Base-by-base conservation (phyloP, 2,329 filamentous ascomycete genomes). In the Coniella lustricola region DNA sequence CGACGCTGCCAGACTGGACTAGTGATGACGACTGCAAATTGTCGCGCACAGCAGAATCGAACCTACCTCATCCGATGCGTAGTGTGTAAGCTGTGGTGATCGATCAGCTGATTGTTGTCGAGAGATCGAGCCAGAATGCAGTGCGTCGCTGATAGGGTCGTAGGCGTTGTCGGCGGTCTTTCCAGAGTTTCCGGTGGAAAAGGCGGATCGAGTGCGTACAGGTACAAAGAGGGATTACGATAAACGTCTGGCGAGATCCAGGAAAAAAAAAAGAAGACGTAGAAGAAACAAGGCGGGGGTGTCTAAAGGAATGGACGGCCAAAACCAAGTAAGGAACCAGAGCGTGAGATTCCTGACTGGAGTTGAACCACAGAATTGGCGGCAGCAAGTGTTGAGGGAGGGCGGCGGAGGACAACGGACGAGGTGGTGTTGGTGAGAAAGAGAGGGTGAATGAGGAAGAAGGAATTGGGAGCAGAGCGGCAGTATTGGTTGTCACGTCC, bases 291-390 rank as follows among this genome's bases (percentile, higher is more conserved):
- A 49, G 54, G 56, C 55, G 29, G 40, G 38, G 16, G 10, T 18
- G 40, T 55, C 52, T 56, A 76, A 73, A 73, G 71, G 76, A 79
- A 74, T 69, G 76, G 76, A 79, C 76, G 75, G 76, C 63, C 74
- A 69, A 77, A 67, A 75, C 76, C 77, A 49, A 80, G 75, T 36
- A 66, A 68, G 66, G 70, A 75, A 71, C 71, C 64, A 29, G n/a
- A 64, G 60, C 59, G 47, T 33, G 57, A 70, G 69, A 70, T 68
- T 63, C 69, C 72, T 73, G 63, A 62, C 74, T 71, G 75, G 76
- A 75, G 76, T 76, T 71, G 76, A 67, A 71, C 76, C 76, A 79
- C 61, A 59, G 60, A 37, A 38, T 32, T 44, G 47, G 36, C 35
- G 43, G 17, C 46, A 49, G 49, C 29, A 46, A 35, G n/a, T 31